These are phyloP conservation scores for Mollisia scopiformis DNA, from an alignment of 2,329 filamentous ascomycete genomes.

Conservation along the genomic window DNA sequence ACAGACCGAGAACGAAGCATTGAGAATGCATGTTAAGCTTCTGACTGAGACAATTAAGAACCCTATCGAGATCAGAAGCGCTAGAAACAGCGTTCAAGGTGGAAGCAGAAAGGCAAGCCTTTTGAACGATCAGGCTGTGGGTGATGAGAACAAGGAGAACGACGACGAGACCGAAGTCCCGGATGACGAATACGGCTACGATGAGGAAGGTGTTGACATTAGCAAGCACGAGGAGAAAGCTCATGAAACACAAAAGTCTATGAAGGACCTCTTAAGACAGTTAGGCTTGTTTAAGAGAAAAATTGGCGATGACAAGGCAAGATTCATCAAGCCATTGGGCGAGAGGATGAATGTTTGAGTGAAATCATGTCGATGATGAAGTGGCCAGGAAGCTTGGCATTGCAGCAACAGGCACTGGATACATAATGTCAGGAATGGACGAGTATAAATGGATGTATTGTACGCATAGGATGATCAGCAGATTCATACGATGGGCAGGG, in stretches of 20 bases:
- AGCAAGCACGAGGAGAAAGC: constrained; percentile 55
- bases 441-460: background rate
- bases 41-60: constrained; percentile 88
- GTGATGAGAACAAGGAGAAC: constrained; percentile 37
- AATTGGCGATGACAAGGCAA: constrained; percentile 77
- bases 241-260: constrained; percentile 77
- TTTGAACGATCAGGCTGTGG: constrained; percentile 22
- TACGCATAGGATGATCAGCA: background rate
- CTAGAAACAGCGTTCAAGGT: constrained; percentile 28
- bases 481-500: background rate
- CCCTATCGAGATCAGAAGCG: constrained; percentile 67
- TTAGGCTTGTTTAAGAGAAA: constrained; percentile 81
- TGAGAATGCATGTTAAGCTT: constrained; percentile 85
- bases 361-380: background rate
- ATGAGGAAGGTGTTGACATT: constrained; percentile 60
- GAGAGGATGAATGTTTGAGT: constrained; percentile 39
- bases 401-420: background rate
- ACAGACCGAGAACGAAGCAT: constrained; percentile 86
- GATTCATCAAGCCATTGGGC: constrained; percentile 60
- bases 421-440: background rate
- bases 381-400: background rate
- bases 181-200: constrained; percentile 50
- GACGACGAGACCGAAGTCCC: constrained; percentile 31
- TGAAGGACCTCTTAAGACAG: constrained; percentile 82
- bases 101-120: constrained; percentile 18